Base-by-base conservation (phyloP, 225 moss, liverwort and hornwort species). In the Lunularia cruciata region DNA sequence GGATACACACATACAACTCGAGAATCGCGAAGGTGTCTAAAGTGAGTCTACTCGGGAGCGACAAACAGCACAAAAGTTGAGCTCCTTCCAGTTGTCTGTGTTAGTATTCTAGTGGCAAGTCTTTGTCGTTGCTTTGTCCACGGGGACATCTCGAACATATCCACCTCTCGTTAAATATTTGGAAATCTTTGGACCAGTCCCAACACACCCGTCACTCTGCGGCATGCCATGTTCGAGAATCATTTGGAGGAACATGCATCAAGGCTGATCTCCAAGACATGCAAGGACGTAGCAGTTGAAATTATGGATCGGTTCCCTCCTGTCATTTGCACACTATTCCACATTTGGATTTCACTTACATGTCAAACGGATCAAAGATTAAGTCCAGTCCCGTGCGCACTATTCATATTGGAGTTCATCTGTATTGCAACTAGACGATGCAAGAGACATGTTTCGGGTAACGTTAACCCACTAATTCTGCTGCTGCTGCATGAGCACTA, bases 211-310 rank as follows among this genome's bases (percentile, higher is more conserved):
- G 54, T 54, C 54, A 27, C 54, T 5, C 54, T 28, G 54, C 27
- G 27, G 54, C 54, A 54, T 27, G 54, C 54, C 54, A 54, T 54
- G 54, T 25, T 54, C 54, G 6, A 19, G 20, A 54, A 54, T 54
- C 54, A 54, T 54, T 27, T 1, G n/a, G 7, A 28, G 54, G 26
- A 54, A 54, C 54, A 10, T 54, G 54, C 25, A 9, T 6, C 22
- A 23, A 6, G 25, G 54, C 54, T 54, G 6, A 54, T 54, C 25
- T 13, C 8, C 3, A 25, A 6, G 54, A 3, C 26, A 19, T 54
- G 11, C 54, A 48, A 2, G 47, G 47, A 18, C 47, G 16, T 18
- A 54, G 54, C 54, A 28, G 8, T 5, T 54, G 54, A 28, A 54
- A 23, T 28, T 48, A 48, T 14, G 47, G 47, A 48, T 14, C 22